Conservation (phyloP, 805 yeast species). For the Ogataea nitratoaversa region DNA sequence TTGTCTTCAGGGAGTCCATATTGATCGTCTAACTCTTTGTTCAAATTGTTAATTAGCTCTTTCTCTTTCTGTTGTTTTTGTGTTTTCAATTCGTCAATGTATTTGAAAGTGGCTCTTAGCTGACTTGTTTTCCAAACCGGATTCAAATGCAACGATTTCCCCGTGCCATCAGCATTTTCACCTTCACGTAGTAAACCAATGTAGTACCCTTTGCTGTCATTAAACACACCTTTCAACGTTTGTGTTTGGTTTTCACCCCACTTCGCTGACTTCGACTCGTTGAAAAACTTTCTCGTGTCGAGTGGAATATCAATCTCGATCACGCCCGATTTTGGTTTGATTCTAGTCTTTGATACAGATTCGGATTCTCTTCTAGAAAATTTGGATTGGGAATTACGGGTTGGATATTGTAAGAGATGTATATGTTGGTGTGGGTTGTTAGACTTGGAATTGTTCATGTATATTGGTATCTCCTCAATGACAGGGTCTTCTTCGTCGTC, state of each 20-base stretch:
- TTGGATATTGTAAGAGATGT: slow-evolving; percentile 23
- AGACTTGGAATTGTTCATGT: slow-evolving; percentile 6
- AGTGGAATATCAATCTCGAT: slow-evolving; percentile 77
- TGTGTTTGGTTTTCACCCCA: slow-evolving; percentile 65
- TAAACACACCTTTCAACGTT: slow-evolving; percentile 66
- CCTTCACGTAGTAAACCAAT: slow-evolving; percentile 35
- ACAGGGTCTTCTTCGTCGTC: slow-evolving; percentile 55
- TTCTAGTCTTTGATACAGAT: slow-evolving; percentile 36
- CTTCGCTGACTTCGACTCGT: slow-evolving; percentile 53
- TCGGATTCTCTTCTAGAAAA: slow-evolving; percentile 17
- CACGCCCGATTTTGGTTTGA: slow-evolving; percentile 59
- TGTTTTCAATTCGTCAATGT: slow-evolving; percentile 53
- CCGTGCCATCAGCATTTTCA: background rate
- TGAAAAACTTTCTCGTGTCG: slow-evolving; percentile 64
- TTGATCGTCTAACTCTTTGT: slow-evolving; percentile 38
- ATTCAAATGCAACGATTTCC: slow-evolving; percentile 43
- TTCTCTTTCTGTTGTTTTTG: slow-evolving; percentile 38
- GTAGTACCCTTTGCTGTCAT: slow-evolving; percentile 48
- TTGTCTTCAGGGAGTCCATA: slow-evolving; percentile 5
- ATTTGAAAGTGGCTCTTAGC: slow-evolving; percentile 74
- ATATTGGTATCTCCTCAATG: slow-evolving; percentile 54
- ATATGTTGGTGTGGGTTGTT: slow-evolving; percentile 2
- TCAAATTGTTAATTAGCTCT: slow-evolving; percentile 34
- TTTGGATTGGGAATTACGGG: slow-evolving; percentile 32
- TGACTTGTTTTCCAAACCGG: slow-evolving; percentile 71